A percentile compares a stretch with the other conserved stretches of the same genome.
Evolutionary conservation across 1,284 basidiomycete genomes (phyloP).

Genomic region (Fistulinella cinereoalba): DNA sequence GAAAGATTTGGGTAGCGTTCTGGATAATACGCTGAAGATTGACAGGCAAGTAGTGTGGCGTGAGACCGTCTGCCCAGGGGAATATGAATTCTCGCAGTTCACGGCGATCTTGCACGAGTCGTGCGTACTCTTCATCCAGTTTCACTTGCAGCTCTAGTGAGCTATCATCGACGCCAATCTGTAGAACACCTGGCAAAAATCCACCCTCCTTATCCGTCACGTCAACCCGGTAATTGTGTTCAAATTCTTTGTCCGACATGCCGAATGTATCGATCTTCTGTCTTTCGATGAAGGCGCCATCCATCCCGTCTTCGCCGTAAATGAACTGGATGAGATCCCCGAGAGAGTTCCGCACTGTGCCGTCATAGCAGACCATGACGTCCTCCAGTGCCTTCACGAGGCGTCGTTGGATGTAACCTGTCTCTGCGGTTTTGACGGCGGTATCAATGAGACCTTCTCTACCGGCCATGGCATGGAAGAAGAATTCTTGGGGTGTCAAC

Average conservation of each 20-base stretch:
- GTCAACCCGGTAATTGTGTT: conserved; percentile 90
- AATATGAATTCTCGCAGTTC: conserved; percentile 84
- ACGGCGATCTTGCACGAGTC: conserved; percentile 74
- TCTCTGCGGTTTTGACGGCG: conserved; percentile 99
- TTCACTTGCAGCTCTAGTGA: conserved; percentile 87
- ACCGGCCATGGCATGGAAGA: conserved; percentile 99
- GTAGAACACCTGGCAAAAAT: conserved; percentile 78
- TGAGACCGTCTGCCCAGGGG: conserved; percentile 69
- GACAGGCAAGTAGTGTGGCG: conserved; percentile 84
- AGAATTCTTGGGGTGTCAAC: conserved; percentile 97
- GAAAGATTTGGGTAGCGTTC: conserved; percentile 97
- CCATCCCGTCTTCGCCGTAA: conserved; percentile 99
- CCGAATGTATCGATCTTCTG: conserved; percentile 91
- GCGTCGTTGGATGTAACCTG: conserved; percentile 98
- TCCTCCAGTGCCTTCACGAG: conserved; percentile 98
- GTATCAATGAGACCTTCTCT: conserved; percentile 99
- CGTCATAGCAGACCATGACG: conserved; percentile 96
- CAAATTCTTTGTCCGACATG: conserved; percentile 82
- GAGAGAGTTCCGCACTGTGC: conserved; percentile 95
- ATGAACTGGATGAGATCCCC: conserved; percentile 96
- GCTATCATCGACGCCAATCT: conserved; percentile 92
- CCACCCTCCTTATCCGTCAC: conserved; percentile 80
- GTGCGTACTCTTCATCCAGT: conserved; percentile 86
- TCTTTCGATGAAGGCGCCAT: conserved; percentile 95
- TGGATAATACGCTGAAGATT: conserved; percentile 94